Base-by-base conservation (phyloP, 139 green algal species). In the Auxenochlorella pyrenoidosa region DNA sequence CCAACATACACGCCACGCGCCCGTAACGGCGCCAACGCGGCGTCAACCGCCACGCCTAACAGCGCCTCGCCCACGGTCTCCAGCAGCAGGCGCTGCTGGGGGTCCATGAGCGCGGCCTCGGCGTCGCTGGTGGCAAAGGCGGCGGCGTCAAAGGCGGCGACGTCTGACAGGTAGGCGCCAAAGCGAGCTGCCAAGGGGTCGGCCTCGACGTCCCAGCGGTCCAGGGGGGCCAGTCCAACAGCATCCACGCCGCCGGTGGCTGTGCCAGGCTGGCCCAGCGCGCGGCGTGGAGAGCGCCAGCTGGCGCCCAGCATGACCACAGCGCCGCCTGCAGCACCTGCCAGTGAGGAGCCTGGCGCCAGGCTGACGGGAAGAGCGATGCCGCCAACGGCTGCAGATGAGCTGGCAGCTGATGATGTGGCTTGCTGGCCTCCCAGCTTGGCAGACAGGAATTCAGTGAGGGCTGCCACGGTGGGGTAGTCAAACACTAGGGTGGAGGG, bases 31-130 rank as follows among this genome's bases (percentile, higher is more conserved):
- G 70, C 75, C 40, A 72, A 22, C 0, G 65, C 54, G 4, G 80
- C 43, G n/a, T 85, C 80, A 1, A 44, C 68, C 0, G 58, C 16
- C 60, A 58, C 75, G 1, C 26, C 60, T 5, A 89, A 30, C 47
- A 90, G 40, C 75, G 86, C 80, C 84, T 91, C 44, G 19, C 92
- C 87, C 16, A 90, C 78, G 0, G 76, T 63, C 51, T 92, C 88
- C 73, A 96, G 65, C 76, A 88, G 63, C 30, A 91, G 28, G 41
- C 90, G 84, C 82, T 95, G 93, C 77, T 94, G 90, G 0, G 95
- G 95, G 86, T 98, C 96, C 89, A 97, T 93, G 5, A 94, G 85
- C 4, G 73, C 71, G 24, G 94, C 94, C 78, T 98, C 96, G 19
- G 77, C 58, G 5, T 83, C 81, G 28, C 79, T 65, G 1, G 97